Evolutionary conservation across 2,329 filamentous ascomycete genomes (phyloP).

Genomic region (Hirsutella minnesotensis): DNA sequence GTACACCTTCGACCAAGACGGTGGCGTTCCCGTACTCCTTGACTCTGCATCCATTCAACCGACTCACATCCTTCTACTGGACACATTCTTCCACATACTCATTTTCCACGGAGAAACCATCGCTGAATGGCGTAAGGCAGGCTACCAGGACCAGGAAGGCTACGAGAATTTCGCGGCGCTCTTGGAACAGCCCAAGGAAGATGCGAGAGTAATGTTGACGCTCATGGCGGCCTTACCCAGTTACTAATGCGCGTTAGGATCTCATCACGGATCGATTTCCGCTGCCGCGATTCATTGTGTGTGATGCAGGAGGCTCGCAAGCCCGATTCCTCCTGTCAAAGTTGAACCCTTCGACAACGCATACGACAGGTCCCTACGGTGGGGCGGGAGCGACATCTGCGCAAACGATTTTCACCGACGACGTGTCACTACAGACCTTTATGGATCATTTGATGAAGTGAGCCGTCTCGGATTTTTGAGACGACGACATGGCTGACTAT

Average conservation of each 20-base stretch:
- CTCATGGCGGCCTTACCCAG: background rate
- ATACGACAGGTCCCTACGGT: slow-evolving; percentile 86
- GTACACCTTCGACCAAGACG: slow-evolving; percentile 93
- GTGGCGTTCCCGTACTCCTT: slow-evolving; percentile 81
- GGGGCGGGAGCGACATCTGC: slow-evolving; percentile 75
- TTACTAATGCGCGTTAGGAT: slow-evolving; percentile 44
- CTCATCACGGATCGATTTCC: slow-evolving; percentile 96
- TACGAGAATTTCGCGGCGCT: slow-evolving; percentile 91
- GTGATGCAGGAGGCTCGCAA: slow-evolving; percentile 95
- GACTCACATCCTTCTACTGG: slow-evolving; percentile 83
- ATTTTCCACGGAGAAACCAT: slow-evolving; percentile 99
- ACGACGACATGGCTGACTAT: slow-evolving; percentile 6
- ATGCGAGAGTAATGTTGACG: slow-evolving; percentile 64
- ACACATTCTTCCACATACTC: slow-evolving; percentile 98
- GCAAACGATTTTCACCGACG: slow-evolving; percentile 98
- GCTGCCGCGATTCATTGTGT: slow-evolving; percentile 96
- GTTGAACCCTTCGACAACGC: slow-evolving; percentile 93
- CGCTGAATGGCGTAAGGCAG: slow-evolving; percentile 94
- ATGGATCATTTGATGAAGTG: slow-evolving; percentile 99
- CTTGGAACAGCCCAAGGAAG: slow-evolving; percentile 88
- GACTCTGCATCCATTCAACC: slow-evolving; percentile 95
- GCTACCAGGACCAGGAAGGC: slow-evolving; percentile 94
- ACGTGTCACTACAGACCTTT: slow-evolving; percentile 94
- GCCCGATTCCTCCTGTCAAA: slow-evolving; percentile 95
- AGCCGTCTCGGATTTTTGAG: slow-evolving; percentile 15